Base-by-base conservation (phyloP, 106 monocot genomes). In the Alisma plantagoaquatica region DNA sequence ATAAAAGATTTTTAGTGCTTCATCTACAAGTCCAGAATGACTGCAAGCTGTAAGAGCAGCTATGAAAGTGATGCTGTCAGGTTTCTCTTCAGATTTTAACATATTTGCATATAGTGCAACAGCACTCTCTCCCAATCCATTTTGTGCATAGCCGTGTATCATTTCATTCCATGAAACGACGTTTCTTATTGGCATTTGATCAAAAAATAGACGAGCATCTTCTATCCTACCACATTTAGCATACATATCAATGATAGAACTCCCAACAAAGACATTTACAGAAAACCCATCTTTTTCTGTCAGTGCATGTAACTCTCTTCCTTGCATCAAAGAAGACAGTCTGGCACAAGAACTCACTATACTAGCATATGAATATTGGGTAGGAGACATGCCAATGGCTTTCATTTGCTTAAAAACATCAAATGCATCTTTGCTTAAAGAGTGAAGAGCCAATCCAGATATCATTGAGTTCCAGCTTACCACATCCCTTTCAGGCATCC, bases 381-480 rank as follows among this genome's bases (percentile, higher is more conserved):
- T 87, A 3, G 93, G 87, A 6, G 17, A 33, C 30, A 83, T 54
- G 5, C 72, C 83, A 47, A 62, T 64, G 59, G 54, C 57, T 41
- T 53, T 43, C 87, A 94, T 84, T 59, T 78, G 45, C 51, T 70
- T 83, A 66, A 87, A 87, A 26, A 87, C 67, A 10, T 19, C 29
- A 53, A 94, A 75, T 17, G 80, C 77, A 58, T 94, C 80, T 53
- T 56, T 72, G 17, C 69, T 70, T 22, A 70, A 42, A 46, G 82
- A 82, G 41, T 87, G 83, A 29, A 77, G 56, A 45, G 83, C 47
- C 20, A 87, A 77, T 6, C 79, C 87, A 2, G 80, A 65, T 16
- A 94, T 77, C 87, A 94, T 94, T 14, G 93, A 83, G 56, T 94
- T 94, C 93, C 93, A 94, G 55, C 77, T 67, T 9, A 94, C 83